Conservation (phyloP, 1,284 basidiomycete species). For the Sphaerobolus stellatus region DNA sequence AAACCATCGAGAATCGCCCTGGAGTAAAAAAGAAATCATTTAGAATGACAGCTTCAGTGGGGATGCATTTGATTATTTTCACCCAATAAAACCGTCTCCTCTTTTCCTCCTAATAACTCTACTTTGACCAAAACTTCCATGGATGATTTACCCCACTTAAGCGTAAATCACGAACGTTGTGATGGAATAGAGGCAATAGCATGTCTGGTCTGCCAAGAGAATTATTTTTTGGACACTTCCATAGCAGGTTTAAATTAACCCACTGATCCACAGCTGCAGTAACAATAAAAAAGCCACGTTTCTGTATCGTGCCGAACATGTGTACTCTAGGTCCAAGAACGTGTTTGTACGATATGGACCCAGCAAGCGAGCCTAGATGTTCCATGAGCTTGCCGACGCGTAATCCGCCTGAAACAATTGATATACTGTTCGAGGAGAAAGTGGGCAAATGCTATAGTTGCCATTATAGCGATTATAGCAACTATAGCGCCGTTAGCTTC, state of each 20-base stretch:
- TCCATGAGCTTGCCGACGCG: conserved; percentile 73
- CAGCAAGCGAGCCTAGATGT: conserved; percentile 79
- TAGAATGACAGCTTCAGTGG: no score
- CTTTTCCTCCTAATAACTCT: conserved; percentile 56
- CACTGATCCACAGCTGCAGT: conserved; percentile 80
- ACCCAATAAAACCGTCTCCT: conserved; percentile 69
- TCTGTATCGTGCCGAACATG: conserved; percentile 50
- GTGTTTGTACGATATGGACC: conserved; percentile 81
- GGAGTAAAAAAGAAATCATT: background rate
- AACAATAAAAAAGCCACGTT: conserved; percentile 76
- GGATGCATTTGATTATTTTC: conserved; percentile 22
- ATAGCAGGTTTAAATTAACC: conserved; percentile 23
- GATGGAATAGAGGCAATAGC: conserved; percentile 46
- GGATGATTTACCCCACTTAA: conserved; percentile 74
- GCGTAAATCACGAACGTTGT: conserved; percentile 64
- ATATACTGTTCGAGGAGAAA: conserved; percentile 69
- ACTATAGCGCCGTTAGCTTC: no score
- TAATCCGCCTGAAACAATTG: conserved; percentile 67
- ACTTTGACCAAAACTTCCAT: conserved; percentile 84
- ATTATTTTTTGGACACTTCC: background rate
- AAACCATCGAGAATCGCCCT: conserved; percentile 83
- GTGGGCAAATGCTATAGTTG: no score
- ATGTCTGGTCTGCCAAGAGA: conserved; percentile 54
- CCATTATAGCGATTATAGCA: no score
- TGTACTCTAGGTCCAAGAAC: conserved; percentile 64